Evolutionary conservation across 768 basidiomycete genomes (phyloP).

Genomic region (Wakefieldia striispora): DNA sequence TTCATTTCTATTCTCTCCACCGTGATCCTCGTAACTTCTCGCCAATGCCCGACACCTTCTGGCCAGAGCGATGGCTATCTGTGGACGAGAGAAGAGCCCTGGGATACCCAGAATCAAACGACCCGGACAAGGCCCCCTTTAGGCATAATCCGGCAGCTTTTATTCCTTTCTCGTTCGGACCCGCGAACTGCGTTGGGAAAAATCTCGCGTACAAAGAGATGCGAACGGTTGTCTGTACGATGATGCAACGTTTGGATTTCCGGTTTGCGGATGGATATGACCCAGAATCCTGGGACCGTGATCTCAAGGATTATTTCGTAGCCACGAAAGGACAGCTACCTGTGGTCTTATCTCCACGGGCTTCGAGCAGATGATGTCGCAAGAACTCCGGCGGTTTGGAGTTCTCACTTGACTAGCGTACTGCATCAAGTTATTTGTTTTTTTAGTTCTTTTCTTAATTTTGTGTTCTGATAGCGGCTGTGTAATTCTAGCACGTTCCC

Average conservation of each 20-base stretch:
- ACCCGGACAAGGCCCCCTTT: slow-evolving; percentile 28
- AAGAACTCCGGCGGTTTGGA: slow-evolving; percentile 7
- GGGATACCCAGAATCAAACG: slow-evolving; percentile 24
- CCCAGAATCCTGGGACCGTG: slow-evolving; percentile 31
- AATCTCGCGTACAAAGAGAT: slow-evolving; percentile 44
- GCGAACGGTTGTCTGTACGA: slow-evolving; percentile 35
- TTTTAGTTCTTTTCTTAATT: slow-evolving; percentile 10
- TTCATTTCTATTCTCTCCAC: slow-evolving; percentile 44
- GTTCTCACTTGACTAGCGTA: slow-evolving; percentile 24
- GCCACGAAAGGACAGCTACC: slow-evolving; percentile 34
- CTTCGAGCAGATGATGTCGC: slow-evolving; percentile 15
- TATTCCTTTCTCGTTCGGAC: slow-evolving; percentile 46
- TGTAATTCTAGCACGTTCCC: slow-evolving; percentile 18
- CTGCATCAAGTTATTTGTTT: slow-evolving; percentile 24
- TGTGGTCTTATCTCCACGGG: slow-evolving; percentile 36
- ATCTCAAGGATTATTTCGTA: slow-evolving; percentile 40
- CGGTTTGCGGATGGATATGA: slow-evolving; percentile 38
- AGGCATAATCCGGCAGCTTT: slow-evolving; percentile 38
- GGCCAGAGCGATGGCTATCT: slow-evolving; percentile 45
- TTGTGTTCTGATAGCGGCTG: slow-evolving; percentile 7
- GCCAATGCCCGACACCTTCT: slow-evolving; percentile 42
- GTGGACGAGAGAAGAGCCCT: slow-evolving; percentile 24
- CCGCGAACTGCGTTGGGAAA: slow-evolving; percentile 45
- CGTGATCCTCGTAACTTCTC: slow-evolving; percentile 47
- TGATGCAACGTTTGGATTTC: slow-evolving; percentile 43